Conservation (phyloP, 805 yeast species). For the Yarrowia sp. region DNA sequence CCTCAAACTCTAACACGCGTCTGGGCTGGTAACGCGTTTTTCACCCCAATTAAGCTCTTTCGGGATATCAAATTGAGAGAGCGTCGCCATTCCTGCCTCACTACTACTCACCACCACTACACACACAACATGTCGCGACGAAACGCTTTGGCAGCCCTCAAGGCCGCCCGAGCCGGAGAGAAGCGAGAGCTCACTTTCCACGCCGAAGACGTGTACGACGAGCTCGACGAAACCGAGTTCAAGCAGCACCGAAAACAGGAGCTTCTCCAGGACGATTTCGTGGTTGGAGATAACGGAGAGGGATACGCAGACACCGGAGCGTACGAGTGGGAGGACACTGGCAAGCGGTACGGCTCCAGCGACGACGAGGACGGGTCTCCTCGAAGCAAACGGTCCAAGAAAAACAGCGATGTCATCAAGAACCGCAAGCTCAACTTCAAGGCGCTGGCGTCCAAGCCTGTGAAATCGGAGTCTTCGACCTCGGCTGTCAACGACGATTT, state of each 20-base stretch:
- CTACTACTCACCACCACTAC: background rate
- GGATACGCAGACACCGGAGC: slow-evolving; percentile 95
- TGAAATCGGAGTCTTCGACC: slow-evolving; percentile 40
- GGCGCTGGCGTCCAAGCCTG: slow-evolving; percentile 46
- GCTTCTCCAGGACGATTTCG: slow-evolving; percentile 87
- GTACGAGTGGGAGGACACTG: slow-evolving; percentile 80
- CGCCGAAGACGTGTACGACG: slow-evolving; percentile 78
- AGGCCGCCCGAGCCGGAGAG: slow-evolving; percentile 50
- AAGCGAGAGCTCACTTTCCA: slow-evolving; percentile 55
- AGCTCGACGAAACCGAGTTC: slow-evolving; percentile 81
- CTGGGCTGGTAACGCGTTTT: slow-evolving; percentile 37
- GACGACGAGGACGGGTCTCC: slow-evolving; percentile 48
- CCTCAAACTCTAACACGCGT: slow-evolving; percentile 27
- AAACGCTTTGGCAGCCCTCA: slow-evolving; percentile 30
- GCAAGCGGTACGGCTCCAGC: slow-evolving; percentile 50
- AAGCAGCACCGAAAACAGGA: slow-evolving; percentile 79
- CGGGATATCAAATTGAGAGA: slow-evolving; percentile 20
- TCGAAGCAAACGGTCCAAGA: slow-evolving; percentile 46
- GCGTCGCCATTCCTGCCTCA: background rate
- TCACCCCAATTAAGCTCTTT: slow-evolving; percentile 19
- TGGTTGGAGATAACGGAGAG: slow-evolving; percentile 90
- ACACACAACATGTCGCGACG: slow-evolving; percentile 38
- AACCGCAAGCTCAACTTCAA: slow-evolving; percentile 46
- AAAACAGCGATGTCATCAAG: slow-evolving; percentile 41
- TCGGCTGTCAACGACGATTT: slow-evolving; percentile 55